Evolutionary conservation across 1,139 yeast genomes (phyloP).

Genomic region (Yamadazyma songkhlaensis): DNA sequence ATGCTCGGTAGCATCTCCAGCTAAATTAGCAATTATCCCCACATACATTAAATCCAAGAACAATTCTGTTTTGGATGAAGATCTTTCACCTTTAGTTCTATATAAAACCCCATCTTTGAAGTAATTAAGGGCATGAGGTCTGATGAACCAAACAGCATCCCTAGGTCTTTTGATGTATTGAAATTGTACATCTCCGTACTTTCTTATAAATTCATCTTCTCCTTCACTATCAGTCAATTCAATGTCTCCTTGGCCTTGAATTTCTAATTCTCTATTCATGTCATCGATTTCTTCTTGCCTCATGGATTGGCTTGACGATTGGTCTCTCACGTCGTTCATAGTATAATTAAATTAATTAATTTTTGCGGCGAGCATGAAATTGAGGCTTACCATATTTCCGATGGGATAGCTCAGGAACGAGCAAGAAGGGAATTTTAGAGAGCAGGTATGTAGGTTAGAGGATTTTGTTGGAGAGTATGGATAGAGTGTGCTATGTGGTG

Average conservation of each 20-base stretch:
- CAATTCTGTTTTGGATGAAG: slow-evolving; percentile 52
- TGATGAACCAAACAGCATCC: slow-evolving; percentile 43
- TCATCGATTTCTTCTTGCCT: background rate
- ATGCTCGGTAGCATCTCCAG: slow-evolving; percentile 50
- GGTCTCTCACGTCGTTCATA: no score
- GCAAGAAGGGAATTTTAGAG: no score
- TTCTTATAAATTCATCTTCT: slow-evolving; percentile 46
- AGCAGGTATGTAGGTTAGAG: no score
- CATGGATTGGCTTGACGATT: background rate
- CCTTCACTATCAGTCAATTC: slow-evolving; percentile 33
- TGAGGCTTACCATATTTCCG: no score
- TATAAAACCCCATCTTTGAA: slow-evolving; percentile 56
- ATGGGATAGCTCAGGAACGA: no score
- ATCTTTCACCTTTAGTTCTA: slow-evolving; percentile 55
- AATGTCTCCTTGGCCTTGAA: slow-evolving; percentile 7
- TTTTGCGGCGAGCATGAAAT: no score
- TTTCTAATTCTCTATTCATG: background rate
- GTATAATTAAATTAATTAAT: no score
- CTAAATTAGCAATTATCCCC: slow-evolving; percentile 61
- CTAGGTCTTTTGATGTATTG: slow-evolving; percentile 47
- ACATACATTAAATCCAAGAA: slow-evolving; percentile 64
- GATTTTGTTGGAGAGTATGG: no score
- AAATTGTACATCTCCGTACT: slow-evolving; percentile 50
- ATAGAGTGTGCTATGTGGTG: no score
- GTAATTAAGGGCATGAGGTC: slow-evolving; percentile 61